phyloP scores from a whole-genome alignment of 345 rosid genomes.

The Lenwebbia sp. region DNA sequence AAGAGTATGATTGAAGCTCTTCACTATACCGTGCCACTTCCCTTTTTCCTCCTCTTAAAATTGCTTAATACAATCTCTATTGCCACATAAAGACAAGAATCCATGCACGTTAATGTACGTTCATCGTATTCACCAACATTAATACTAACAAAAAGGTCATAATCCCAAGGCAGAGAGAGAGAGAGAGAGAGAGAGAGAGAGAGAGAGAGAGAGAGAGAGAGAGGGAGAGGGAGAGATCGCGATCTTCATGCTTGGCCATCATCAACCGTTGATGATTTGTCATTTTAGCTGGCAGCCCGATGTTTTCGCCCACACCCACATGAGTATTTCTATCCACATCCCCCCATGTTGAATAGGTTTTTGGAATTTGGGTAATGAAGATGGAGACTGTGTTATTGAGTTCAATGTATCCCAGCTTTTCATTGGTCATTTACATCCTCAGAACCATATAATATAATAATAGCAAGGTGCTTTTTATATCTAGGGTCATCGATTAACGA shows the following conservation, averaged over 20 bases:
- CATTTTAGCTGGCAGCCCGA: neutral
- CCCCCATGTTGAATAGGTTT: neutral
- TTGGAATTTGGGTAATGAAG: neutral
- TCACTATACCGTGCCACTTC: neutral
- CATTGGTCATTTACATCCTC: neutral
- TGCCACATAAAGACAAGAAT: neutral
- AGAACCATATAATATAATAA: neutral
- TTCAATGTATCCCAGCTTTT: neutral
- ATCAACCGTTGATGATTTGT: neutral
- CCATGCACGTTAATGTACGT: neutral
- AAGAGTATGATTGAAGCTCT: neutral
- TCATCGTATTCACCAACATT: neutral
- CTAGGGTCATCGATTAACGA: neutral
- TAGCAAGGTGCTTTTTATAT: neutral
- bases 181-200: neutral
- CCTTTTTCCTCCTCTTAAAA: neutral
- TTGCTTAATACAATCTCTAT: neutral
- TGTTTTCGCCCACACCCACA: neutral
- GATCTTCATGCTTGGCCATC: neutral
- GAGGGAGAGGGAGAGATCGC: neutral
- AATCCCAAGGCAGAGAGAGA: neutral
- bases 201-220: neutral
- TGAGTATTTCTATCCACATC: neutral
- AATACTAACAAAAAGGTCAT: neutral
- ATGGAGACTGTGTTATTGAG: neutral